Conservation (phyloP, 129 eudicot genomes). For the Escallonia herrerae region DNA sequence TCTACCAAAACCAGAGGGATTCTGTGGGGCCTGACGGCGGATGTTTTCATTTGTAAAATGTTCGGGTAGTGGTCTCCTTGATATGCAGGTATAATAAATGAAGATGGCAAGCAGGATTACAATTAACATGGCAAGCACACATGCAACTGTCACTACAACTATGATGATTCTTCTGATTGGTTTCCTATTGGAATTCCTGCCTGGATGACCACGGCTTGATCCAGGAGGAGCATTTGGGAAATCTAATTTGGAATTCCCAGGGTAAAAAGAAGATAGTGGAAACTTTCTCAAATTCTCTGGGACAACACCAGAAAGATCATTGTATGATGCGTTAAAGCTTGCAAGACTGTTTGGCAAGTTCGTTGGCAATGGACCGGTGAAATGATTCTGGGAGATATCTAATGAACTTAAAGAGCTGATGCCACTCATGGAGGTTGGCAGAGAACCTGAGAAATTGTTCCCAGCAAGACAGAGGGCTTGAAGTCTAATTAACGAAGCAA, state of each 20-base stretch:
- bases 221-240: slow-evolving; percentile 84
- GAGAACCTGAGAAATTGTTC: slow-evolving; percentile 78
- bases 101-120: slow-evolving; percentile 67
- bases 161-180: slow-evolving; percentile 52
- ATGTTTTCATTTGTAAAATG: slow-evolving; percentile 38
- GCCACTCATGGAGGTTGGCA: slow-evolving; percentile 57
- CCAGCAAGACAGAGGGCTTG: slow-evolving; percentile 60
- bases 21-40: slow-evolving; percentile 29
- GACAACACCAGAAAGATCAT: slow-evolving; percentile 86
- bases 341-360: slow-evolving; percentile 53
- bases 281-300: slow-evolving; percentile 84
- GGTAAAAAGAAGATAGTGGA: slow-evolving; percentile 78
- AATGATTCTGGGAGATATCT: slow-evolving; percentile 73
- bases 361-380: slow-evolving; percentile 60
- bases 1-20: slow-evolving; percentile 32
- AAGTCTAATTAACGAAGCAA: slow-evolving; percentile 56
- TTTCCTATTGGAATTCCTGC: slow-evolving; percentile 36
- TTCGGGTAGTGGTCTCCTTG: slow-evolving; percentile 47
- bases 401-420: slow-evolving; percentile 46
- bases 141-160: slow-evolving; percentile 59
- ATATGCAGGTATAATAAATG: slow-evolving; percentile 52
- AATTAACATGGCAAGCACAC: slow-evolving; percentile 58
- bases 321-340: slow-evolving; percentile 80
- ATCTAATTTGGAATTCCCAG: slow-evolving; percentile 81
- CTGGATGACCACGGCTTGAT: slow-evolving; percentile 14